Base-by-base conservation (phyloP, 495 filamentous ascomycete genomes). In the Penicillium antarcticum region DNA sequence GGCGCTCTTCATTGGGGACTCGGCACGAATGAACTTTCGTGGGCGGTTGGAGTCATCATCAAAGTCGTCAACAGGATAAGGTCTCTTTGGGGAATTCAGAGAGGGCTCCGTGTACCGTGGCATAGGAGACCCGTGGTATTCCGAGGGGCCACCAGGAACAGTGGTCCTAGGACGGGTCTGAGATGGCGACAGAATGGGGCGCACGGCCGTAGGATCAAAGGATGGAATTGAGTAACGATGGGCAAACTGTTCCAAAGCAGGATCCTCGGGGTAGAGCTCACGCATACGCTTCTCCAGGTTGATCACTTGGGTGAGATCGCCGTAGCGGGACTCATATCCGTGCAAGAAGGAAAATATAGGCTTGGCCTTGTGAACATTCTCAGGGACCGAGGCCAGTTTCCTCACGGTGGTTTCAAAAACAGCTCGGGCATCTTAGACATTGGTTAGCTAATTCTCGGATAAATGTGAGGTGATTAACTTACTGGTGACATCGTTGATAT, bases 331-430 rank as follows among this genome's bases (percentile, higher is more conserved):
- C 69, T 97, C 92, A 63, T 95, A 97, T 47, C 89, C 84, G 66
- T 98, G 91, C 59, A 98, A 92, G 68, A 87, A 97, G 1, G 82
- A 74, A 51, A 92, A 95, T 1, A 98, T 81, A 4, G 85, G 83
- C 61, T 95, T 95, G 5, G 89, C 78, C 56, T 91, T 95, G 50
- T 80, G 75, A 0, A 84, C 71, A 31, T 77, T 77, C 54, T 92
- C 87, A 0, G 85, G 80, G 51, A 88, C 92, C 24, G 83, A 75
- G 17, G 86, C 82, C 39, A 95, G 76, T 44, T 84, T 85, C 58
- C 83, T 85, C 44, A 96, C 88, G 2, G 89, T 88, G 31, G 90
- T 96, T 61, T 97, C 92, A 67, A 97, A 98, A 16, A 96, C 87
- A 3, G 90, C 91, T 52, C 94, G 79, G 40, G 92, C 94, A 78